Evolutionary conservation across 192 early-diverging fungal species (phyloP).

Genomic region (Gamsiella multidivaricata): DNA sequence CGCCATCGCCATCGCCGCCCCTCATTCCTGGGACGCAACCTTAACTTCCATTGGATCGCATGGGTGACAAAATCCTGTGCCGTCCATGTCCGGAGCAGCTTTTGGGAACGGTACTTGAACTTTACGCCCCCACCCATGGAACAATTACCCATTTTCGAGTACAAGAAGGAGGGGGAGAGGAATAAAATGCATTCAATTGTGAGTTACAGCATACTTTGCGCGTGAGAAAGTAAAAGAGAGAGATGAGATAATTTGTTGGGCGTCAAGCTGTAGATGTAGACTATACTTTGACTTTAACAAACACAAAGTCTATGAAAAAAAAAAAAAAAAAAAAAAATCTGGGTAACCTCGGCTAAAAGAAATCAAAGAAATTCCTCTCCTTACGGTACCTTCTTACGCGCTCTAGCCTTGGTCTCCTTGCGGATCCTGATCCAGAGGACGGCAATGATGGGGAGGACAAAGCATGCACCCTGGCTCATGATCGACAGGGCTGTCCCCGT

Average conservation of each 20-base stretch:
- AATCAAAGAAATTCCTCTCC: too few species aligned
- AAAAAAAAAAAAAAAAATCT: not conserved
- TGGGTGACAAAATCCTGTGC: slow-evolving; percentile 22
- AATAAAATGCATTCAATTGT: not conserved
- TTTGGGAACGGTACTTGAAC: slow-evolving; percentile 46
- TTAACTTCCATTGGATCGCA: slow-evolving; percentile 52
- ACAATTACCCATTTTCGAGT: too few species aligned
- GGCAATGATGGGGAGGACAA: slow-evolving; percentile 36
- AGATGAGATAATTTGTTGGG: not conserved
- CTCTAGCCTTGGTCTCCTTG: slow-evolving; percentile 25
- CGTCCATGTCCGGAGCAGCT: slow-evolving; percentile 42
- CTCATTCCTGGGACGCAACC: slow-evolving; percentile 21
- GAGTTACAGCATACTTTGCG: not conserved
- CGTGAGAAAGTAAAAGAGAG: not conserved
- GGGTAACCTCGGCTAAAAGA: not conserved
- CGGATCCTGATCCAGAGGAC: slow-evolving; percentile 45
- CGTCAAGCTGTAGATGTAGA: not conserved
- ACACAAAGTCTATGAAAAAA: not conserved
- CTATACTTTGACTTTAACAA: too few species aligned
- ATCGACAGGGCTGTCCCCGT: slow-evolving; percentile 4
- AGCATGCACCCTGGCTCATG: slow-evolving; percentile 41
- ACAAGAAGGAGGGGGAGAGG: not conserved
- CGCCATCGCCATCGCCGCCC: not conserved
- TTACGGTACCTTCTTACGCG: slow-evolving; percentile 38
- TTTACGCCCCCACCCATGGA: not conserved